These are phyloP conservation scores for Metarhizium robertsii DNA, from an alignment of 2,329 filamentous ascomycete species.

Conservation along the genomic window DNA sequence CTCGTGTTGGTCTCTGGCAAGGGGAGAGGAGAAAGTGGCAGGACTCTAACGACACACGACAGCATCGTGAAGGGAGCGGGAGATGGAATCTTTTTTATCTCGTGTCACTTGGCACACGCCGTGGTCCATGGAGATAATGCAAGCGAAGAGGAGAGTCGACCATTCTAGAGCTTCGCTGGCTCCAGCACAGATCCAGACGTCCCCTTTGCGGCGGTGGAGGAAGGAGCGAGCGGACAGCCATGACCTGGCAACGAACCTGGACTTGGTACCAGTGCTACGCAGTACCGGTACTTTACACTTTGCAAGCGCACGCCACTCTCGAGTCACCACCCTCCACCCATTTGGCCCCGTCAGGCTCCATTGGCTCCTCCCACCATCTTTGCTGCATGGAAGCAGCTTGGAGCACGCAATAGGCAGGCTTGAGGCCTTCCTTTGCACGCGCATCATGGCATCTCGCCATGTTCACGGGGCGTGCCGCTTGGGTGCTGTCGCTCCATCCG, in stretches of 20 bases:
- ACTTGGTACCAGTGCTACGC: neutral
- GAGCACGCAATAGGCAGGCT: neutral
- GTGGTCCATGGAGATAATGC: conserved; percentile 8
- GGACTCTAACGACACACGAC: neutral
- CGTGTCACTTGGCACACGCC: conserved; percentile 10
- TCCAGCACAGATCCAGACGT: conserved; percentile 1
- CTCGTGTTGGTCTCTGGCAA: neutral
- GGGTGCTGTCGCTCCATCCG: no score
- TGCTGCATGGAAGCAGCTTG: neutral
- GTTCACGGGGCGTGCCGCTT: neutral
- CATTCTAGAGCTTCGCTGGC: conserved; percentile 5
- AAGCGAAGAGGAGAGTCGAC: neutral
- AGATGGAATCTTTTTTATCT: conserved; percentile 6
- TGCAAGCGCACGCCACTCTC: conserved; percentile 4
- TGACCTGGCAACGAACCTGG: no score
- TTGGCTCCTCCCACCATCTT: conserved; percentile 7
- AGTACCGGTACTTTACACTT: neutral
- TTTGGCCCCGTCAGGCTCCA: neutral
- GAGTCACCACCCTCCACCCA: neutral
- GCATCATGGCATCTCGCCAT: neutral
- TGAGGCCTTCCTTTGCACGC: neutral
- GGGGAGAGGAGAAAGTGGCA: neutral
- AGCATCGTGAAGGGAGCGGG: conserved; percentile 3
- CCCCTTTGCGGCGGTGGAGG: conserved; percentile 1
- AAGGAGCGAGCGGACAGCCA: conserved; percentile 3